These are phyloP conservation scores for Penicillium parvum DNA, from an alignment of 495 filamentous ascomycete species.

Conservation along the genomic window DNA sequence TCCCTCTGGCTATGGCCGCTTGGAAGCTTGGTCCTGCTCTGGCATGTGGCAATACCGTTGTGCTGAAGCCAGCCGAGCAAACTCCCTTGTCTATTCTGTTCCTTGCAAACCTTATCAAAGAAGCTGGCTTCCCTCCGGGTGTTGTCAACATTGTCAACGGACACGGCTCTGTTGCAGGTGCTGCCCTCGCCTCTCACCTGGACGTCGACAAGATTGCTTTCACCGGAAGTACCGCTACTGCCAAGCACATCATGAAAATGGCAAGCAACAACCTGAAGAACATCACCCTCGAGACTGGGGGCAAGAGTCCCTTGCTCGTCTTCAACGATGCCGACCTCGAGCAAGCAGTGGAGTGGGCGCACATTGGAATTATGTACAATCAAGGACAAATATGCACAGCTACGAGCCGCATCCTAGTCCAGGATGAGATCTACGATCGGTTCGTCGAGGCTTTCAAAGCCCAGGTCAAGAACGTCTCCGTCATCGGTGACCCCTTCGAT, in stretches of 20 bases:
- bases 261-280: constrained; percentile 52
- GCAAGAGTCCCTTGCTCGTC: constrained; percentile 78
- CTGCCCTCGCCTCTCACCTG: constrained; percentile 69
- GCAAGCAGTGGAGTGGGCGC: constrained; percentile 79
- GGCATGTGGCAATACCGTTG: constrained; percentile 67
- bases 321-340: constrained; percentile 86
- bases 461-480: constrained; percentile 68
- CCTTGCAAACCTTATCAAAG: constrained; percentile 69
- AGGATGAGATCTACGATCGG: constrained; percentile 79
- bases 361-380: constrained; percentile 66
- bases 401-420: constrained; percentile 77
- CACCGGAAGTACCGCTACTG: constrained; percentile 79
- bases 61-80: constrained; percentile 89
- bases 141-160: constrained; percentile 88
- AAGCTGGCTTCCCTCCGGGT: constrained; percentile 86
- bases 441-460: constrained; percentile 72
- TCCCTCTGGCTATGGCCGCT: constrained; percentile 72
- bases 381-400: constrained; percentile 89
- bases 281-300: constrained; percentile 72
- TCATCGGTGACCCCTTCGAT: constrained; percentile 82
- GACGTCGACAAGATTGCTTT: constrained; percentile 86
- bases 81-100: constrained; percentile 80
- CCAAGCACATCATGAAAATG: constrained; percentile 83
- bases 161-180: constrained; percentile 67
- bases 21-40: constrained; percentile 70